Base-by-base conservation (phyloP, 257 asterid species). In the Primulina tabacum region DNA sequence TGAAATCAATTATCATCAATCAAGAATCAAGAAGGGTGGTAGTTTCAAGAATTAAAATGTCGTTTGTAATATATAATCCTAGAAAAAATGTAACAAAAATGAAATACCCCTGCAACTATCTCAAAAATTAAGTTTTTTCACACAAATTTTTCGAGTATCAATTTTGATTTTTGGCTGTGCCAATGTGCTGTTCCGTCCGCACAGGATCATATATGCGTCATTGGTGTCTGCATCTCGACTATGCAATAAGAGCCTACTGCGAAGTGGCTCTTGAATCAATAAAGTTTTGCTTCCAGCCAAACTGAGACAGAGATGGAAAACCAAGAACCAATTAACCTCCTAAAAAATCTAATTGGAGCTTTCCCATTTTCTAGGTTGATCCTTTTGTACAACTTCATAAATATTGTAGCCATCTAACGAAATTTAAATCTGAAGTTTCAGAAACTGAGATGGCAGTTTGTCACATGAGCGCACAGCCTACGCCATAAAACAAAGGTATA, bases 41-140 rank as follows among this genome's bases (percentile, higher is more conserved):
- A 43, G 55, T 43, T 43, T 43, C 18, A 43, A 43, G 28, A 43
- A 33, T 43, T n/a, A 38, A 18, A 30, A 38, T 33, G 58, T 21
- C 24, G 56, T 53, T 50, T 32, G 21, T 64, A 37, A 8, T 53
- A 66, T 52, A 4, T 67, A 18, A 52, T 56, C 35, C 10, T 28
- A 58, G 60, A n/a, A 67, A 78, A 60, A 72, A 50, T 47, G 18
- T 8, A 43, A 72, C n/a, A 64, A 67, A 68, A 60, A 20, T 8
- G 24, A 55, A 65, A 58, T 50, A 76, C 37, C 58, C 26, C 21
- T 59, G 55, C 55, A 47, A 47, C 55, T 12, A 47, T 47, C 55
- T 26, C 28, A 37, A 64, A 68, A 56, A 16, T 47, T 14, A 47
- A 3, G 55, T 14, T 12, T 47, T 47, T 50, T 17, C 20, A 50